These are phyloP conservation scores for Talaromyces nanjingensis DNA, from an alignment of 495 filamentous ascomycete genomes.

Conservation along the genomic window DNA sequence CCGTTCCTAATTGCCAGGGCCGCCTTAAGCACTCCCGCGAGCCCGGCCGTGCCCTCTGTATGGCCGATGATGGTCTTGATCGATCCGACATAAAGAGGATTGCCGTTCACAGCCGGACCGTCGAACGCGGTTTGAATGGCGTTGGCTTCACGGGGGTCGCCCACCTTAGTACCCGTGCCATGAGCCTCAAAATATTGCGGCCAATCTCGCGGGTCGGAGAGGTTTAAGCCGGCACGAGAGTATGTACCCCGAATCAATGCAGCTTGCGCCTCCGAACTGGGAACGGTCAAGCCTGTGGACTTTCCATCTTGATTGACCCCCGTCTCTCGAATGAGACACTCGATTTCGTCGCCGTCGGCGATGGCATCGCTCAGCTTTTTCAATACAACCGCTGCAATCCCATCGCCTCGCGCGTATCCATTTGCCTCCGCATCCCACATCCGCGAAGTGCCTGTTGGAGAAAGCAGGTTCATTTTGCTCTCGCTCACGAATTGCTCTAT, in stretches of 20 bases:
- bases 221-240: conserved; percentile 19
- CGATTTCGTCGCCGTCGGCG: too few relatives aligned
- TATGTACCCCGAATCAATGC: conserved; percentile 16
- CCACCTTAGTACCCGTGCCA: conserved; percentile 25
- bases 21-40: conserved; percentile 22
- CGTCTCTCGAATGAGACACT: too few relatives aligned
- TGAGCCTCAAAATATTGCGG: conserved; percentile 32
- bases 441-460: conserved; percentile 13
- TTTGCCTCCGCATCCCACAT: conserved; percentile 23
- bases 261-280: conserved; percentile 15
- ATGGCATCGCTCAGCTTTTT: too few relatives aligned
- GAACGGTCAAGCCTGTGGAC: too few relatives aligned
- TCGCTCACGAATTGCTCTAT: conserved; percentile 12
- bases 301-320: too few relatives aligned
- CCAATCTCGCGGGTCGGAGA: conserved; percentile 9
- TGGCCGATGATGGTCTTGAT: conserved; percentile 56
- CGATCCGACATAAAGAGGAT: too few relatives aligned
- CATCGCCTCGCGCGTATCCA: conserved; percentile 15
- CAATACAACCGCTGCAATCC: too few relatives aligned
- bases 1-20: conserved; percentile 40
- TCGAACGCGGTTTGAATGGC: too few relatives aligned
- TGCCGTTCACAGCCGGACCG: too few relatives aligned
- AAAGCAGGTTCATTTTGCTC: conserved; percentile 27
- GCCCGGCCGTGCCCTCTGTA: conserved; percentile 33
- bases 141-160: too few relatives aligned